phyloP scores from a whole-genome alignment of 2,329 filamentous ascomycete species.

The Hymenoscyphus infarciens region DNA sequence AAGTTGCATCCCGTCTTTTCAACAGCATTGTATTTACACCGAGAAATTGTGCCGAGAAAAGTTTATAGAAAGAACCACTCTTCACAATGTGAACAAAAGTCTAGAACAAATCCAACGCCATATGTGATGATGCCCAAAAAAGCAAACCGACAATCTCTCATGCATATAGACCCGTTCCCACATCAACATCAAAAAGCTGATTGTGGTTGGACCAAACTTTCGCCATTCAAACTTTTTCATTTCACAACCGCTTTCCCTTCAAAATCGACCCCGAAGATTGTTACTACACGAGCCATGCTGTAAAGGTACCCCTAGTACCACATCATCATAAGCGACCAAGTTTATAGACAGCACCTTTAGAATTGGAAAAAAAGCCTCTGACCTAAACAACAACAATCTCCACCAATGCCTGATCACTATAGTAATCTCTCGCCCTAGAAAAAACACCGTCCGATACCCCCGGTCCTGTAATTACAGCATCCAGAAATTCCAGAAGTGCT shows the following conservation, averaged over 20 bases:
- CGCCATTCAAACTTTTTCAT: neutral
- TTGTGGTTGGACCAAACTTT: neutral
- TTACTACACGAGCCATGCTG: constrained; percentile 24
- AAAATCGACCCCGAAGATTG: constrained; percentile 23
- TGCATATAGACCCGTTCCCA: neutral
- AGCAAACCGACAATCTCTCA: neutral
- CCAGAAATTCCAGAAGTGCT: constrained; percentile 23
- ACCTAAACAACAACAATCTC: constrained; percentile 28
- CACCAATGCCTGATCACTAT: constrained; percentile 25
- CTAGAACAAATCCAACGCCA: neutral
- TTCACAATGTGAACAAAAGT: neutral
- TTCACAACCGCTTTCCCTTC: constrained; percentile 11
- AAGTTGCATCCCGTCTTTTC: no score
- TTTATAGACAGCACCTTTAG: neutral
- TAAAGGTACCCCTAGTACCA: constrained; percentile 22
- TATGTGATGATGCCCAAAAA: neutral
- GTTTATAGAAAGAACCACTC: neutral
- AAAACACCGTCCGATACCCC: constrained; percentile 25
- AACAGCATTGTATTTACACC: no score
- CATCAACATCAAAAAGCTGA: neutral
- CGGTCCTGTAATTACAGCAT: constrained; percentile 23
- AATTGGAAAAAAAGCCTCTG: constrained; percentile 7
- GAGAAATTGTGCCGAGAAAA: no score
- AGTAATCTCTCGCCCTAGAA: constrained; percentile 21
- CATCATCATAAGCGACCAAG: constrained; percentile 9